phyloP scores from a whole-genome alignment of 306 rosid species.

The Hylodesmum podocarpum region DNA sequence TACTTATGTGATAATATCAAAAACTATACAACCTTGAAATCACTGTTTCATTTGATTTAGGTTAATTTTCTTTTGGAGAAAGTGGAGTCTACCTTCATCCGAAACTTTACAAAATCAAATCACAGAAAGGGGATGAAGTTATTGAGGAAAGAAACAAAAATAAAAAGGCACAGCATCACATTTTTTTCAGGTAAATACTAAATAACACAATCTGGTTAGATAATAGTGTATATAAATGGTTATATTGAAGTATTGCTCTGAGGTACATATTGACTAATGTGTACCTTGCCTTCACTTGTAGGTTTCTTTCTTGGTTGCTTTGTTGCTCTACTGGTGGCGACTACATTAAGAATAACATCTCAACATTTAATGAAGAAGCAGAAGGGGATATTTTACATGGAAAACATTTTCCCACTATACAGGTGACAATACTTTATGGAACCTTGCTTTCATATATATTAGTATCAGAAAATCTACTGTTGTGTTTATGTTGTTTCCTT shows the following conservation, averaged over 20 bases:
- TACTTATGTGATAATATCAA: neutral
- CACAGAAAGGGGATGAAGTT: conserved; percentile 53
- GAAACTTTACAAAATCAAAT: conserved; percentile 53
- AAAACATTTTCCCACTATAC: conserved; percentile 68
- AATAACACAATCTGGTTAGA: neutral
- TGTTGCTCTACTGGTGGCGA: conserved; percentile 52
- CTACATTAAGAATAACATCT: conserved; percentile 43
- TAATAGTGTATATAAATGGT: neutral
- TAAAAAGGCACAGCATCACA: conserved; percentile 43
- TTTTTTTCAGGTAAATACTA: conserved; percentile 51
- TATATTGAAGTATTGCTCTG: neutral
- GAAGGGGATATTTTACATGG: conserved; percentile 51
- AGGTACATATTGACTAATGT: conserved; percentile 1
- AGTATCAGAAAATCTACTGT: neutral
- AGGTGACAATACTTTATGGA: conserved; percentile 37
- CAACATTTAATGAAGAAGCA: conserved; percentile 40
- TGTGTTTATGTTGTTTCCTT: neutral
- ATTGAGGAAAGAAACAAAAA: conserved; percentile 46
- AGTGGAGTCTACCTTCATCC: conserved; percentile 60
- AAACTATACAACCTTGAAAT: neutral
- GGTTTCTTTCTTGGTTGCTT: conserved; percentile 74
- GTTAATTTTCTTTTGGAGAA: conserved; percentile 54
- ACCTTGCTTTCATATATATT: neutral
- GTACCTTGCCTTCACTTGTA: conserved; percentile 17
- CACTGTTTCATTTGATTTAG: conserved; percentile 30